Percentiles rank a stretch among this genome's conserved stretches.
phyloP scores from a whole-genome alignment of 225 moss, liverwort and hornwort species.

The Physcomitrium patens region DNA sequence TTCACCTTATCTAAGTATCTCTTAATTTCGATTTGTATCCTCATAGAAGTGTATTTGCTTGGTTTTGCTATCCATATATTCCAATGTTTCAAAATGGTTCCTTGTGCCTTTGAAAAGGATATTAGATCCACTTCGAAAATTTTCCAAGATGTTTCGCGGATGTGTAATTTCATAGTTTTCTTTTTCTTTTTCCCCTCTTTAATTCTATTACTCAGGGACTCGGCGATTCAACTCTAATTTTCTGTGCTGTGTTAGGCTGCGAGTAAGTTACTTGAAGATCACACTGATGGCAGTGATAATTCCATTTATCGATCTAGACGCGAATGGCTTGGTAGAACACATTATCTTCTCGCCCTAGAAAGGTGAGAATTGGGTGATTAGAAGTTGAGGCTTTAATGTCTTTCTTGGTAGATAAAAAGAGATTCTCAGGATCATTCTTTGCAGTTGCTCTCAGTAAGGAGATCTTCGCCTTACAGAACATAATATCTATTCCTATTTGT shows the following conservation, averaged over 20 bases:
- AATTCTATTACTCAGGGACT: slow-evolving; percentile 1
- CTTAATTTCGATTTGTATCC: neutral
- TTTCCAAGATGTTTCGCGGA: neutral
- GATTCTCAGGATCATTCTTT: slow-evolving; percentile 6
- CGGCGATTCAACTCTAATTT: neutral
- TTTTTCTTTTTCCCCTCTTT: neutral
- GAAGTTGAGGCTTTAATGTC: slow-evolving; percentile 12
- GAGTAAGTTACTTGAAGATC: slow-evolving; percentile 65
- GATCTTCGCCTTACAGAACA: neutral
- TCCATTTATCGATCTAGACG: slow-evolving; percentile 89
- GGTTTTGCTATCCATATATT: neutral
- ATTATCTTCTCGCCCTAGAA: slow-evolving; percentile 93
- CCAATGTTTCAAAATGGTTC: neutral
- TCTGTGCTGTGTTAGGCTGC: slow-evolving; percentile 58
- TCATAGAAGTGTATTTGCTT: slow-evolving; percentile 7
- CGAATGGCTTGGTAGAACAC: slow-evolving; percentile 97
- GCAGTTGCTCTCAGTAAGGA: slow-evolving; percentile 6
- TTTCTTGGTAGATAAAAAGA: slow-evolving; percentile 16
- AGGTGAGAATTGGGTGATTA: slow-evolving; percentile 49
- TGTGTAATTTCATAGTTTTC: neutral
- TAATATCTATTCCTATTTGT: slow-evolving; percentile 23
- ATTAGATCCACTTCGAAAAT: neutral
- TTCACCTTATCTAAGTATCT: slow-evolving; percentile 15
- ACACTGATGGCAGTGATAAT: slow-evolving; percentile 69
- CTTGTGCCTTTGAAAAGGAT: neutral